Conservation (phyloP, 2,329 filamentous ascomycete genomes). For the Neoascochyta sp. region DNA sequence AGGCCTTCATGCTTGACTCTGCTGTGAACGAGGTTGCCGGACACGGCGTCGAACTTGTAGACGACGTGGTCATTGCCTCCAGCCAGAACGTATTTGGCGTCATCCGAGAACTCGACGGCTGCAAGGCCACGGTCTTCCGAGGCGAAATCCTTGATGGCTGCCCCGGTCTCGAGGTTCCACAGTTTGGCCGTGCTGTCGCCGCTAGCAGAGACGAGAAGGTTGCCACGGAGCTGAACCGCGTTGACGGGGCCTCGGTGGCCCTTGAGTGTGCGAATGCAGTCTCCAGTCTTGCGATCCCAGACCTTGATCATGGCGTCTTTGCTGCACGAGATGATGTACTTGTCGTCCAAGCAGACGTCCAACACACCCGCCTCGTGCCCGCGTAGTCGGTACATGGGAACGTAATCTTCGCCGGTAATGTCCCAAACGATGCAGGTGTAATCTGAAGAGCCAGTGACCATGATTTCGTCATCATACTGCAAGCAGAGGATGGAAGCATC, state of each 20-base stretch:
- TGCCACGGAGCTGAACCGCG: conserved; percentile 89
- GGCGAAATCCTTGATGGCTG: conserved; percentile 83
- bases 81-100: conserved; percentile 87
- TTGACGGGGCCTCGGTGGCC: conserved; percentile 93
- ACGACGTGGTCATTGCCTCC: conserved; percentile 95
- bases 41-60: conserved; percentile 92
- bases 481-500: conserved; percentile 91
- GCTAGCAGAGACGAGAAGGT: conserved; percentile 87
- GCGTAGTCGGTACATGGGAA: conserved; percentile 69
- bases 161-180: conserved; percentile 89
- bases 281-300: conserved; percentile 81
- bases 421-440: conserved; percentile 88
- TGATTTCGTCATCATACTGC: conserved; percentile 87
- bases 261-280: conserved; percentile 70
- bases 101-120: conserved; percentile 92
- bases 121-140: conserved; percentile 91
- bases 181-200: conserved; percentile 91
- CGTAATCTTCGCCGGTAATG: conserved; percentile 62
- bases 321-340: conserved; percentile 93
- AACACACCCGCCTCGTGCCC: conserved; percentile 85
- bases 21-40: conserved; percentile 75
- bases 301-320: conserved; percentile 94
- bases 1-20: conserved; percentile 80
- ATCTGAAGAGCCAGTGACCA: conserved; percentile 94
- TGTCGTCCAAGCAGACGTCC: conserved; percentile 87